phyloP scores from a whole-genome alignment of 306 rosid species.

The Hippophae gyantsensis region DNA sequence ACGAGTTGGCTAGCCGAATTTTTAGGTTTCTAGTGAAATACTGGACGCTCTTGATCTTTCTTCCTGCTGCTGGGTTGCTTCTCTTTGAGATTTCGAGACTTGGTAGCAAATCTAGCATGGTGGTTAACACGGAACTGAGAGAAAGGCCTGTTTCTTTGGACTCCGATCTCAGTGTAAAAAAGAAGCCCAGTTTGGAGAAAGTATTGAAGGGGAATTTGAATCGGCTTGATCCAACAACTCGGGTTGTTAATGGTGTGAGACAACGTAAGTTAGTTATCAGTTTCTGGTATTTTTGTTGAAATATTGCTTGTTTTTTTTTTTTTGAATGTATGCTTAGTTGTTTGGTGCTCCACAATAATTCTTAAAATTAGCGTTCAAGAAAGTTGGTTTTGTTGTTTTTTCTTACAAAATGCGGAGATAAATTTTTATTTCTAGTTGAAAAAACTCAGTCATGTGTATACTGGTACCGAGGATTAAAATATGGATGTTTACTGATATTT shows the following conservation, averaged over 20 bases:
- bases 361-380: background rate
- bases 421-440: no score
- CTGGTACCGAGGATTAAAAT: no score
- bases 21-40: conserved; percentile 38
- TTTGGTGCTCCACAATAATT: background rate
- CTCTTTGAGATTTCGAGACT: conserved; percentile 51
- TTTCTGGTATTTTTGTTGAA: background rate
- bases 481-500: no score
- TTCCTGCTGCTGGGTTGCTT: conserved; percentile 47
- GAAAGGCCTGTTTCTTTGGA: background rate
- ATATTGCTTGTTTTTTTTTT: background rate
- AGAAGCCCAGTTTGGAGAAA: conserved; percentile 20
- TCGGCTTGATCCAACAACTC: conserved; percentile 66
- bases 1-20: conserved; percentile 29
- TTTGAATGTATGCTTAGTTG: background rate
- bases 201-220: conserved; percentile 51
- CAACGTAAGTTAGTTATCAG: conserved; percentile 48
- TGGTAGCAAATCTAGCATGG: conserved; percentile 27
- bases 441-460: no score
- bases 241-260: conserved; percentile 60
- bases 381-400: no score
- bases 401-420: no score
- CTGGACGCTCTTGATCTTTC: conserved; percentile 59
- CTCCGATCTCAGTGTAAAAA: conserved; percentile 7
- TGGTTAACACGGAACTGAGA: conserved; percentile 8